Evolutionary conservation across 2,329 filamentous ascomycete genomes (phyloP).

Genomic region (Aspergillus ochraceus): DNA sequence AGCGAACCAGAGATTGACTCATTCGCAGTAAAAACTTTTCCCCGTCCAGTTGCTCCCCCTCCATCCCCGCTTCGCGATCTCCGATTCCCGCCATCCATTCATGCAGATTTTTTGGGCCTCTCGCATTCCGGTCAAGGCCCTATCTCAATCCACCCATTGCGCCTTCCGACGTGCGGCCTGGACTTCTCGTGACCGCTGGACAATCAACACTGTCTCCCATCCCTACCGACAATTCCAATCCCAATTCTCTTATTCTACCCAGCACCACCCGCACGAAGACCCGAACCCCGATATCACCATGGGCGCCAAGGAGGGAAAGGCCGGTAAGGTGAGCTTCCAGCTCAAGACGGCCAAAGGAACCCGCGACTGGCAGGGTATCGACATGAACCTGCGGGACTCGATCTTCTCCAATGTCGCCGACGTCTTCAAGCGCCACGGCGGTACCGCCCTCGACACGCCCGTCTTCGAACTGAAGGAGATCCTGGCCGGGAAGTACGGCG

Average conservation of each 20-base stretch:
- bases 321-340: constrained; percentile 54
- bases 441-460: constrained; percentile 73
- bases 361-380: constrained; percentile 78
- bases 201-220: not conserved
- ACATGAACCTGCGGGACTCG: constrained; percentile 77
- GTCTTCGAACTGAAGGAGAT: constrained; percentile 89
- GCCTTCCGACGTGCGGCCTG: not conserved
- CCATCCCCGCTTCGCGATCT: not conserved
- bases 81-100: not conserved
- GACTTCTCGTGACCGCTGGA: not conserved
- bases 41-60: not conserved
- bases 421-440: constrained; percentile 83
- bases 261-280: not conserved
- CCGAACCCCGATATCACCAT: constrained; percentile 9
- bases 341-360: constrained; percentile 91
- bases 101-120: not conserved
- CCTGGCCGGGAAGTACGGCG: constrained; percentile 84
- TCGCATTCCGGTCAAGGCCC: not conserved
- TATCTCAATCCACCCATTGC: not conserved
- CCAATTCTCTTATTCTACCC: not conserved
- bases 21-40: not conserved
- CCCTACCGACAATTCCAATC: not conserved
- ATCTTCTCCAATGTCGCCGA: constrained; percentile 75
- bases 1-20: not conserved
- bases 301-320: constrained; percentile 33